Evolutionary conservation across 345 rosid genomes (phyloP), one percentile per base, ranked within the genome.

Genomic region (Rhodomyrtus tomentosa): DNA sequence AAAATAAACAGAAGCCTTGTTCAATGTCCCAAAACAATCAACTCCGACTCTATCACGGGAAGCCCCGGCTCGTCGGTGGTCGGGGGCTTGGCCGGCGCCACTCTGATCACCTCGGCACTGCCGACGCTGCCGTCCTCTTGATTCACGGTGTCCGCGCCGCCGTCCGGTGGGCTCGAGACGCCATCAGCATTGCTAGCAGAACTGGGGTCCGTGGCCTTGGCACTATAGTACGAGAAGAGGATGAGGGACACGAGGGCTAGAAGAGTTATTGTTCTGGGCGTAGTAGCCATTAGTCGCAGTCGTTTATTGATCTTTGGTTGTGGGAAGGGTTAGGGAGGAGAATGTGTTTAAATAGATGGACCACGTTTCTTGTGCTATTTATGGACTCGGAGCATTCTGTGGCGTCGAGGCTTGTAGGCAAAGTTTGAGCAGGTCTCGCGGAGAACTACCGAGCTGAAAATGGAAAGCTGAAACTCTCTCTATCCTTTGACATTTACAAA

Each of bases 11-110:
- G 3, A 50, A 42, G 29, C 22, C 55, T 49, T n/a, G 59, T 16
- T 81, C 59, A 81, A 51, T 81, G 83, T 16, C 83, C 83, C 58
- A 81, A 81, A 20, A 81, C 83, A 81, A 81, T 81, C 38, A 81
- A 10, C 83, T 81, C 59, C 38, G 59, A 2, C 55, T 81, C 83
- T 81, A 81, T 27, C 4, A 2, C 1, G 16, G 56, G 48, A 45
- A 24, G 3, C 45, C 18, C 45, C 10, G 79, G 40, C 55, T 52
- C 49, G 25, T 52, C 59, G 4, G 11, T 24, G 7, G 59, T 29
- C 12, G 59, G 83, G 45, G 59, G 49, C 45, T 36, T n/a, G 5
- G 83, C 40, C 18, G 55, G 40, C 4, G 83, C 52, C 10, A 22
- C 58, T 8, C 51, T 24, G 83, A 50, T 49, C 55, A 51, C 54